A percentile compares a stretch with the other conserved stretches of the same genome.
Evolutionary conservation across 2,329 filamentous ascomycete species (phyloP).

Genomic region (Trichoderma atrobrunneum): DNA sequence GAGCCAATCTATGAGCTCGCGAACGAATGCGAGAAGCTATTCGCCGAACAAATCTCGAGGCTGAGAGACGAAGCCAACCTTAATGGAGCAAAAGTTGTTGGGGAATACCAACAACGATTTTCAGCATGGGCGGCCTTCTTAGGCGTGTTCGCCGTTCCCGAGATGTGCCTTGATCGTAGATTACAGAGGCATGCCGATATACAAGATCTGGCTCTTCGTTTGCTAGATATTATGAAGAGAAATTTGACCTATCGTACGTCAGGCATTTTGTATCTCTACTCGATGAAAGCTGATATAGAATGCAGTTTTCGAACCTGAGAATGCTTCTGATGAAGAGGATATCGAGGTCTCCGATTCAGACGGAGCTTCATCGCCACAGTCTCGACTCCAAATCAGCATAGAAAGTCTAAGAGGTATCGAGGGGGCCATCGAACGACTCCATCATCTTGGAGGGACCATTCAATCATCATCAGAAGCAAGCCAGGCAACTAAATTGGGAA

Average conservation of each 20-base stretch:
- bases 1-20: background rate
- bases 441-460: constrained; percentile 13
- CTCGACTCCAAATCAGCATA: background rate
- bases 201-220: constrained; percentile 12
- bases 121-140: constrained; percentile 17
- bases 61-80: background rate
- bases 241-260: constrained; percentile 11
- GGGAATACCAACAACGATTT: constrained; percentile 17
- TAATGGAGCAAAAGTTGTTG: constrained; percentile 5
- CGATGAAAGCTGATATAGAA: background rate
- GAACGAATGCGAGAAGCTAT: background rate
- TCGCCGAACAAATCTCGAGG: background rate
- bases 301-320: background rate
- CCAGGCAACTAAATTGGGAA: background rate
- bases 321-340: too few relatives aligned
- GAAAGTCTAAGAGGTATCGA: constrained; percentile 4
- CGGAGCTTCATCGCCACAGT: background rate
- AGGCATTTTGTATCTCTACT: background rate
- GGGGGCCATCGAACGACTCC: constrained; percentile 6
- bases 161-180: constrained; percentile 18
- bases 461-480: background rate
- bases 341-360: background rate
- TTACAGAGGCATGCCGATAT: background rate
- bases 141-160: constrained; percentile 8
- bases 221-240: constrained; percentile 14